Evolutionary conservation across 192 early-diverging fungal genomes (phyloP), one percentile per base, ranked within the genome.

Genomic region (Anaeromyces robustus): DNA sequence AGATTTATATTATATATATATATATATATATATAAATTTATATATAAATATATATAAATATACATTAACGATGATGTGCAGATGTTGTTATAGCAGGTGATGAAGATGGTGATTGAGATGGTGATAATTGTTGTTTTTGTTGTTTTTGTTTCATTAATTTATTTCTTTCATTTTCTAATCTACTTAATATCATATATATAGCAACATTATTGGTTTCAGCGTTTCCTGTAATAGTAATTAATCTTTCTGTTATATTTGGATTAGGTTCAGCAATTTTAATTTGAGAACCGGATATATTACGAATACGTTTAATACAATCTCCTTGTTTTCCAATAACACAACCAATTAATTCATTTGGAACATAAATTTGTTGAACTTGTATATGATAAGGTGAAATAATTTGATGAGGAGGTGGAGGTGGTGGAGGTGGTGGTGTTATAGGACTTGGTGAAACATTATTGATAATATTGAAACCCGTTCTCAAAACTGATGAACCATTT

Each of bases 291-390:
- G 84, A 82, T 30, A 34, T 34, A 12, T 81, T 78, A 18, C 89
- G 80, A 32, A 90, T 88, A 30, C 19, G 22, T n/a, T 68, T 68
- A 78, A 87, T 87, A 29, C 80, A 83, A 2, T 43, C 77, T 16
- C 95, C 96, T 43, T 89, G 91, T 86, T 96, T 96, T 81, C 97
- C 97, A 85, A 99, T 99, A 83, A 99, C 94, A 83, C 95, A 96
- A 29, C 97, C 96, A 77, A 96, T 95, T 93, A 97, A 94, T 84
- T 97, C 95, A 84, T 92, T 92, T 22, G 97, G 94, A 79, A 99
- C 95, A 79, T 91, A 92, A 81, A 98, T 94, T 82, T 96, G 52
- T n/a, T 26, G 7, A n/a, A 68, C 52, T 68, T 68, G 52, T 7
- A 68, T n/a, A 68, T 19, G 52, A 68, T 68, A 11, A n/a, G 52